A percentile compares a stretch with the other conserved stretches of the same genome.
Conservation (phyloP, 305 asterid species). For the Solanum hybrid region DNA sequence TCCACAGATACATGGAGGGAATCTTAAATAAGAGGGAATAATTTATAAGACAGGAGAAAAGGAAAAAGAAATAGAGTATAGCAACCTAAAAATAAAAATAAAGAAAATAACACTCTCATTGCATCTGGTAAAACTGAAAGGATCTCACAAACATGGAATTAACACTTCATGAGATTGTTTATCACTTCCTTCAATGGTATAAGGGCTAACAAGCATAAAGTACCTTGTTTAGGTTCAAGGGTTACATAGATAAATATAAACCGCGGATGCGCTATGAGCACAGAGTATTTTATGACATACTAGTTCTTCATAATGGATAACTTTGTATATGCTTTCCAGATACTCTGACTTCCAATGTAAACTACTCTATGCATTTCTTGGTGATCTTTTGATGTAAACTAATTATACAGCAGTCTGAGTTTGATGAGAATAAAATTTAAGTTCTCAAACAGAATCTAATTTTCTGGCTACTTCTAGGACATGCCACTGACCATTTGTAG, state of each 20-base stretch:
- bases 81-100: neutral
- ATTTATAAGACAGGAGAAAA: neutral
- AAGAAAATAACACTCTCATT: neutral
- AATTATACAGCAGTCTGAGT: neutral
- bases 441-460: neutral
- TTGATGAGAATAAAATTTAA: neutral
- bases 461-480: neutral
- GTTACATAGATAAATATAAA: neutral
- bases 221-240: neutral
- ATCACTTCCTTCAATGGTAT: neutral
- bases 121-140: neutral
- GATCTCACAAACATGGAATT: neutral
- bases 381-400: neutral
- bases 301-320: neutral
- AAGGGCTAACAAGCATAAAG: neutral
- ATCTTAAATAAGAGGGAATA: neutral
- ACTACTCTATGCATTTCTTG: neutral
- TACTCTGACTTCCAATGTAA: neutral
- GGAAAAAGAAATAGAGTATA: neutral
- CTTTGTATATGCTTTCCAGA: neutral
- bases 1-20: neutral
- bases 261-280: neutral
- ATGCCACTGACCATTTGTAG: neutral
- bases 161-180: neutral
- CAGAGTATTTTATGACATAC: neutral